Evolutionary conservation across 208 protist genomes (phyloP), one percentile per base, ranked within the genome.

Genomic region (Trypanosoma brucei): DNA sequence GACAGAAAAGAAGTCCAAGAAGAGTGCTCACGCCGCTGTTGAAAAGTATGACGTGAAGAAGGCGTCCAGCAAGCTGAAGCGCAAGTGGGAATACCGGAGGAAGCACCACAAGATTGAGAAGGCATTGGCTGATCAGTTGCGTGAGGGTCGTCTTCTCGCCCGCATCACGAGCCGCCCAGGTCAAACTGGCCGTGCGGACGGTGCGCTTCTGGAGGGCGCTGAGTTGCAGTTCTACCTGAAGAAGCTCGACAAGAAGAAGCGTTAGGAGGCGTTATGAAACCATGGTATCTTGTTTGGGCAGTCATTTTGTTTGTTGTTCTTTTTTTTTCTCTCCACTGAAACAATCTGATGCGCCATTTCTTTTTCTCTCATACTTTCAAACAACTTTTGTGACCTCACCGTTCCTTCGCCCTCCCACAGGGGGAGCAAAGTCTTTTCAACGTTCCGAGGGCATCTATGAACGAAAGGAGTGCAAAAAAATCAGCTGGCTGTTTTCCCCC

Each of bases 161-260:
- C 75, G 84, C 68, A 89, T 99, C 70, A 89, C 98, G 36, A 99
- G 97, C 68, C 91, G 98, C 73, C 98, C 98, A 22, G 98, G 98
- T 53, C 98, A 99, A 91, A 91, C 81, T 67, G 98, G 98, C 63
- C 88, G 94, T 62, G 88, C 86, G 75, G 98, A 99, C 75, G 98
- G 98, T 71, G 98, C 98, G 77, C 85, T 99, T 76, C 94, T 99
- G 37, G 98, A 99, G 86, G 98, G 98, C 67, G 89, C 97, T 36
- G 98, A 99, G 86, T 91, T 99, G 38, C 90, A 98, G 67, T 99
- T 99, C 98, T 99, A 99, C 94, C 59, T 93, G 65, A 97, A 95
- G 83, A 99, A 98, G 83, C 84, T 99, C 59, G 80, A 94, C 64
- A 97, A 98, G 87, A 99, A 99, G 92, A 99, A 99, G 91, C 91